These are phyloP conservation scores for Rosa multiflora DNA, from an alignment of 306 rosid genomes.

Conservation along the genomic window DNA sequence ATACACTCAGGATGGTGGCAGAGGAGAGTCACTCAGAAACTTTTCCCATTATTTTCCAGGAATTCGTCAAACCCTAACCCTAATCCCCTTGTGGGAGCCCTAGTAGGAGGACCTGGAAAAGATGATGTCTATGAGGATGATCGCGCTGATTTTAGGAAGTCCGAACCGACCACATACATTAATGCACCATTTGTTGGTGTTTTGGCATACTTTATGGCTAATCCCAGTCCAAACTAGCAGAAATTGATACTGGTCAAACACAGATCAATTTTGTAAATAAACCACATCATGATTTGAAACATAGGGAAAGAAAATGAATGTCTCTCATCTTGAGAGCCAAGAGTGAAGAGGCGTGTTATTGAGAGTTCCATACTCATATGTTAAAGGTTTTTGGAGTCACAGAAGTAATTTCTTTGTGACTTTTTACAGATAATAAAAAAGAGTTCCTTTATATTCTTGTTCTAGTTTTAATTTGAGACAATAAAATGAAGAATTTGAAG, in stretches of 20 bases:
- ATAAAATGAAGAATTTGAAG: no score
- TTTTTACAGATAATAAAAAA: constrained; percentile 2
- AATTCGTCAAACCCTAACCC: constrained; percentile 73
- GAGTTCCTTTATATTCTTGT: background rate
- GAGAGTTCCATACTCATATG: constrained; percentile 11
- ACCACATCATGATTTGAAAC: constrained; percentile 18
- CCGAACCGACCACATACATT: constrained; percentile 92
- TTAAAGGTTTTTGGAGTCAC: constrained; percentile 31
- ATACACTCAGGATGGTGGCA: constrained; percentile 22
- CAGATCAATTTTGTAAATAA: constrained; percentile 16
- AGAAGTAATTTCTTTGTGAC: constrained; percentile 28
- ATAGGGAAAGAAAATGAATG: constrained; percentile 23
- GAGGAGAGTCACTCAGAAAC: background rate
- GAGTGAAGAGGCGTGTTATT: constrained; percentile 60
- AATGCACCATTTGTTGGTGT: constrained; percentile 94
- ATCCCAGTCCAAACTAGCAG: constrained; percentile 38
- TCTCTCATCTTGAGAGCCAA: constrained; percentile 68
- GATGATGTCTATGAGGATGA: constrained; percentile 74
- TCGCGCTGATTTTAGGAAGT: constrained; percentile 64
- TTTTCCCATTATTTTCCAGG: constrained; percentile 35
- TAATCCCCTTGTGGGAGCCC: constrained; percentile 74
- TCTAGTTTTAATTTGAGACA: background rate
- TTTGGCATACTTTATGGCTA: constrained; percentile 69
- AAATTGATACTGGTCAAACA: background rate
- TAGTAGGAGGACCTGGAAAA: constrained; percentile 85